A percentile compares a stretch with the other conserved stretches of the same genome.
phyloP scores from a whole-genome alignment of 1,284 basidiomycete genomes.

The Xanthoconium separans region DNA sequence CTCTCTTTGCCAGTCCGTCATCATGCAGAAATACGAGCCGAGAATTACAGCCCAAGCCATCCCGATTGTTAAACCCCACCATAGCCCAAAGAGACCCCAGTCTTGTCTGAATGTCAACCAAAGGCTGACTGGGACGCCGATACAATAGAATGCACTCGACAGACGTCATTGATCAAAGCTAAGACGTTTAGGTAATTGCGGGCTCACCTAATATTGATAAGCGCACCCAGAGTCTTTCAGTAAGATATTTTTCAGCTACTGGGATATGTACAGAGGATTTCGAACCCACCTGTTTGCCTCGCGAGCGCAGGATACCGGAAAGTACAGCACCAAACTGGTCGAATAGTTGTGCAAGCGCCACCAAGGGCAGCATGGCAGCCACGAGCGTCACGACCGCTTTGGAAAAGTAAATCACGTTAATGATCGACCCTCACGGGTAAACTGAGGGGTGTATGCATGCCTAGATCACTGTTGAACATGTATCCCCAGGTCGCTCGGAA shows the following conservation, averaged over 20 bases:
- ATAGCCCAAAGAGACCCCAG: slow-evolving; percentile 58
- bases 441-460: slow-evolving; percentile 33
- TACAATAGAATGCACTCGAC: slow-evolving; percentile 60
- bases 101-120: slow-evolving; percentile 58
- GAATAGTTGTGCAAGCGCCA: slow-evolving; percentile 79
- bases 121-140: slow-evolving; percentile 66
- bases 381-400: slow-evolving; percentile 64
- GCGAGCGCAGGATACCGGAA: slow-evolving; percentile 74
- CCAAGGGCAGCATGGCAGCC: slow-evolving; percentile 70
- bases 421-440: not conserved
- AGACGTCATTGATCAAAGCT: not conserved
- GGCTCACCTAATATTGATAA: slow-evolving; percentile 60
- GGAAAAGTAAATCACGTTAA: not conserved
- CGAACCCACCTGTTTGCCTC: slow-evolving; percentile 62
- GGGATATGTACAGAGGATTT: not conserved
- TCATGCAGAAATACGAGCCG: slow-evolving; percentile 50
- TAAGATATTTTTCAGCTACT: not conserved
- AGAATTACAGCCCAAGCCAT: slow-evolving; percentile 52
- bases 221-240: slow-evolving; percentile 55
- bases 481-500: slow-evolving; percentile 78
- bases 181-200: not conserved
- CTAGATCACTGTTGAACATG: slow-evolving; percentile 82
- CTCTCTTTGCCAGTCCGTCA: slow-evolving; percentile 64
- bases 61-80: slow-evolving; percentile 65
- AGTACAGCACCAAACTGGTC: slow-evolving; percentile 73